A percentile compares a stretch with the other conserved stretches of the same genome.
Evolutionary conservation across 1,139 yeast genomes (phyloP).

Genomic region (Sugiyamaella sp.): DNA sequence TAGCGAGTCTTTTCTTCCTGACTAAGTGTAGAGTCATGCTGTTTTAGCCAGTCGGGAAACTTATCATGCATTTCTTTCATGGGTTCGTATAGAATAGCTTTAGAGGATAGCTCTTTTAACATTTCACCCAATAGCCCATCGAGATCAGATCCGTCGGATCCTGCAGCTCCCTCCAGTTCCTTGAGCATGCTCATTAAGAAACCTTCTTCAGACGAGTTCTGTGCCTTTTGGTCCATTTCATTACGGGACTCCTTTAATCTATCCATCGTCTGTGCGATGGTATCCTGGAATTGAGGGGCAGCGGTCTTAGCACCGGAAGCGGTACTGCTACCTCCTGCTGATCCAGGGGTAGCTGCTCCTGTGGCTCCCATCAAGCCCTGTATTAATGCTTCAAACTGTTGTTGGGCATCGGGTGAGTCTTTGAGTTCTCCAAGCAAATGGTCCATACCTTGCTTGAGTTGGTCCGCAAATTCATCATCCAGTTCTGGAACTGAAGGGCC

Average conservation of each 20-base stretch:
- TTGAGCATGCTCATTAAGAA: constrained; percentile 50
- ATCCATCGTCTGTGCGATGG: constrained; percentile 80
- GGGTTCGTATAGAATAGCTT: constrained; percentile 86
- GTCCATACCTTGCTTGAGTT: constrained; percentile 43
- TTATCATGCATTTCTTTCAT: constrained; percentile 77
- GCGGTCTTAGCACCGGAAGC: constrained; percentile 14
- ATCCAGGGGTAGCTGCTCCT: constrained; percentile 31
- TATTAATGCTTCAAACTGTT: constrained; percentile 56
- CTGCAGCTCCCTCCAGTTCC: constrained; percentile 57
- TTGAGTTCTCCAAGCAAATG: constrained; percentile 59
- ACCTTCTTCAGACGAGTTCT: constrained; percentile 48
- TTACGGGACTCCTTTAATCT: constrained; percentile 57
- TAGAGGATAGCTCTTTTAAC: constrained; percentile 82
- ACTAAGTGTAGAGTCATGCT: constrained; percentile 47
- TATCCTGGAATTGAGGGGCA: constrained; percentile 63
- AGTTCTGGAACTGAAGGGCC: constrained; percentile 46
- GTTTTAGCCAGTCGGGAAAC: constrained; percentile 59
- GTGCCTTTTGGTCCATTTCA: constrained; percentile 64
- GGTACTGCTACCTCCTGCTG: constrained; percentile 24
- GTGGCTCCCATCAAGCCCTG: constrained; percentile 51
- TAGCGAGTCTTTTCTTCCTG: constrained; percentile 42
- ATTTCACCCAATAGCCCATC: constrained; percentile 72
- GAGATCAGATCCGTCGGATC: constrained; percentile 51
- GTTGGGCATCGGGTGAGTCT: constrained; percentile 64
- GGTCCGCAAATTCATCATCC: constrained; percentile 50